Base-by-base conservation (phyloP, 2,329 filamentous ascomycete genomes). In the Phaeosphaeria sp. region DNA sequence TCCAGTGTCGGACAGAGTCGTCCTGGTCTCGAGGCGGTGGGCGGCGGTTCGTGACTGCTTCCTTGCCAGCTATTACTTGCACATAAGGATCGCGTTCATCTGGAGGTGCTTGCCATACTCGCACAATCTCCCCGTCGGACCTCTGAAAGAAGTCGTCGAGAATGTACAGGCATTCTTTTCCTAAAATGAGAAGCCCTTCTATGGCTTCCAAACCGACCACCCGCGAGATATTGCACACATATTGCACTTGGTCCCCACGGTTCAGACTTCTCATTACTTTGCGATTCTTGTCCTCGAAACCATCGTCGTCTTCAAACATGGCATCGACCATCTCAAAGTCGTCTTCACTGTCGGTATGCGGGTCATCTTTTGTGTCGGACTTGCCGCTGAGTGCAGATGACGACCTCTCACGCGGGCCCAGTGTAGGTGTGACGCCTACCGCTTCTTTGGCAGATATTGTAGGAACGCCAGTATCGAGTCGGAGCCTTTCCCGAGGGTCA, bases 311-410 rank as follows among this genome's bases (percentile, higher is more conserved):
- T 55, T 94, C 91, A 68, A 93, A 93, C 0, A 94, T 93, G 60
- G 97, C 94, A 59, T 98, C 93, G 6, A 99, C 90, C 64, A 99
- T 87, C 78, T 99, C 95, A 72, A 97, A 99, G 65, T 96, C 96
- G 46, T 98, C 95, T 56, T 97, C 95, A 0, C 89, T 75, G 39
- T 77, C 79, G 3, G 79, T 80, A 5, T 74, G 68, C 4, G 80
- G 70, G 1, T 78, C 75, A 8, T 80, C 79, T 53, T 75, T 75
- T 0, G 80, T 69, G 2, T 67, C 61, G 3, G 77, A 74, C 17
- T 66, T 62, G 20, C 57, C 53, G 13, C 57, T 63, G 1, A 60
- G 46, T 17, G 61, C 65, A 1, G 72, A 69, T 2, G 62, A 66
- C 13, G 71, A 67, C 40, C 68, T 64, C 2, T 55, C 56, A 22